Conservation (phyloP, 345 rosid species). For the Pseudoturritis turrita region DNA sequence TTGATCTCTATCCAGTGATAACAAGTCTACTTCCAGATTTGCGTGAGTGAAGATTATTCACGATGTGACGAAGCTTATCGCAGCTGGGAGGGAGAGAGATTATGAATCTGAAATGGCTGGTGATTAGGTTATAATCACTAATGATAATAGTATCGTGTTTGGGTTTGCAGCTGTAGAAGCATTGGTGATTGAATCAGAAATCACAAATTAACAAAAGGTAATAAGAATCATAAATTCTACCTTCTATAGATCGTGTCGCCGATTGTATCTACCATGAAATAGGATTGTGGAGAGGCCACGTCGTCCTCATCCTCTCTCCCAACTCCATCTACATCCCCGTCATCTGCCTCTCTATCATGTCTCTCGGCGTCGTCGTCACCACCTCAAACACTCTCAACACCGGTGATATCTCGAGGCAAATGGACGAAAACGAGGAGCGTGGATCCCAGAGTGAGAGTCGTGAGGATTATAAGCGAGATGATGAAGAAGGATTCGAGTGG, state of each 20-base stretch:
- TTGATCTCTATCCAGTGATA: too few relatives aligned
- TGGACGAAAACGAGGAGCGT: conserved; percentile 38
- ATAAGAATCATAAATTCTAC: too few relatives aligned
- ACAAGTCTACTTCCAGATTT: neutral
- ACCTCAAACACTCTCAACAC: conserved; percentile 87
- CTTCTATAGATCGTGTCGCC: neutral
- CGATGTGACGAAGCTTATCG: too few relatives aligned
- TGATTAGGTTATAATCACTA: too few relatives aligned
- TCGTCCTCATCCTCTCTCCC: neutral
- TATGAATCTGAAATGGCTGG: too few relatives aligned
- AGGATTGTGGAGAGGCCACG: neutral
- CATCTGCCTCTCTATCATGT: conserved; percentile 78
- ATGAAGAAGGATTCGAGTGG: conserved; percentile 29
- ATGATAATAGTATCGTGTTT: too few relatives aligned
- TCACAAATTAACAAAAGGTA: too few relatives aligned
- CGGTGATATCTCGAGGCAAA: conserved; percentile 61
- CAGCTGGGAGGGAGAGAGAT: too few relatives aligned
- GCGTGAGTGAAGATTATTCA: too few relatives aligned
- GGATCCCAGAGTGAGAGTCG: neutral
- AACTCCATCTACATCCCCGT: conserved; percentile 76
- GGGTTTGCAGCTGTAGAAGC: too few relatives aligned
- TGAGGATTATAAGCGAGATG: conserved; percentile 40
- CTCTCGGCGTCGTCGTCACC: conserved; percentile 77
- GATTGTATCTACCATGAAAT: neutral
- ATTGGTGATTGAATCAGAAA: too few relatives aligned